Conservation (phyloP, 2,329 filamentous ascomycete genomes). For the Acarospora socialis region DNA sequence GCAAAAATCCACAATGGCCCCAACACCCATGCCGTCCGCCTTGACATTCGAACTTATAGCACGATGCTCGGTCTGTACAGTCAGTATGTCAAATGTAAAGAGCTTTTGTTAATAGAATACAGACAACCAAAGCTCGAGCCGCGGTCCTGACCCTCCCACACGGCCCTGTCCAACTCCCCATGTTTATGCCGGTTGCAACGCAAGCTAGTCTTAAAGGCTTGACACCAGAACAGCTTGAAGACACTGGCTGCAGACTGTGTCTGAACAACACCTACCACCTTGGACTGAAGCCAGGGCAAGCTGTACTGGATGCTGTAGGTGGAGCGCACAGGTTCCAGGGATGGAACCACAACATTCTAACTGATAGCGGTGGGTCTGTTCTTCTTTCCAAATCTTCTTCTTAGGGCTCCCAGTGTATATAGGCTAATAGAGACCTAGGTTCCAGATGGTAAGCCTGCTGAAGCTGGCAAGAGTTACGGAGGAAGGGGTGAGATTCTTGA, state of each 20-base stretch:
- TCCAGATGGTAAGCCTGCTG: slow-evolving; percentile 96
- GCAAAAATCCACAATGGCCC: too few species aligned
- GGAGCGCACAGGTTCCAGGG: slow-evolving; percentile 90
- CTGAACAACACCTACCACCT: slow-evolving; percentile 98
- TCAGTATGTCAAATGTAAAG: too few species aligned
- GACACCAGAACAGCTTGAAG: slow-evolving; percentile 81
- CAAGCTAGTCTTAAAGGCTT: slow-evolving; percentile 91
- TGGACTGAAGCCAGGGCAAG: slow-evolving; percentile 85
- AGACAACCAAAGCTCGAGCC: slow-evolving; percentile 91
- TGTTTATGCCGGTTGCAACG: slow-evolving; percentile 98
- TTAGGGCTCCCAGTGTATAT: background rate
- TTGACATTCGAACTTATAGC: slow-evolving; percentile 66
- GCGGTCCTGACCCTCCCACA: slow-evolving; percentile 80
- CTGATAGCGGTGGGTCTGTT: slow-evolving; percentile 40
- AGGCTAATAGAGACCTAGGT: slow-evolving; percentile 41
- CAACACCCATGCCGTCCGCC: too few species aligned
- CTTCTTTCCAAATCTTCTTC: slow-evolving; percentile 3
- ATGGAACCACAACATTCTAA: slow-evolving; percentile 91
- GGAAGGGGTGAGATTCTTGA: slow-evolving; percentile 89
- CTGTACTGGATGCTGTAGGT: slow-evolving; percentile 71
- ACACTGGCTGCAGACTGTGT: slow-evolving; percentile 77
- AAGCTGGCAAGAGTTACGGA: slow-evolving; percentile 90
- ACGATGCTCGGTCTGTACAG: slow-evolving; percentile 66
- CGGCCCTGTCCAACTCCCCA: slow-evolving; percentile 74
- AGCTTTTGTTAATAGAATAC: slow-evolving; percentile 5